phyloP scores from a whole-genome alignment of 495 filamentous ascomycete species.

The Neurospora sp. region DNA sequence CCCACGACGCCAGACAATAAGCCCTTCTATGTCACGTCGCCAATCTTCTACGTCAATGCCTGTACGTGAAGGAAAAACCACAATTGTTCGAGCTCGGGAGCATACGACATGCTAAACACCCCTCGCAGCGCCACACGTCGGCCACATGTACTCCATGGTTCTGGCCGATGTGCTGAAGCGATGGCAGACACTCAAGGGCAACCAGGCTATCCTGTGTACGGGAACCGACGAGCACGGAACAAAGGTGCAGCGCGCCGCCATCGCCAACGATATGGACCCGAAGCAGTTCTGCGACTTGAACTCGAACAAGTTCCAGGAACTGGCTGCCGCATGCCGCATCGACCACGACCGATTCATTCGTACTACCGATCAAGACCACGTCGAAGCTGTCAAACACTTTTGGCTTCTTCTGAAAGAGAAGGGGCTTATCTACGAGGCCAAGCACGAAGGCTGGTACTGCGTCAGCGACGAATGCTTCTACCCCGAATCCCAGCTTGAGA shows the following conservation, averaged over 20 bases:
- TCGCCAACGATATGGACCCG: conserved; percentile 42
- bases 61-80: conserved; percentile 38
- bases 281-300: conserved; percentile 50
- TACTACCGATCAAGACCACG: conserved; percentile 74
- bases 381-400: conserved; percentile 79
- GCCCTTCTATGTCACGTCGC: conserved; percentile 91
- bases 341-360: conserved; percentile 79
- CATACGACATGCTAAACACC: conserved; percentile 11
- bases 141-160: conserved; percentile 89
- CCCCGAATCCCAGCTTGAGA: conserved; percentile 61
- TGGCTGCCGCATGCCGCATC: conserved; percentile 59
- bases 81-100: not conserved
- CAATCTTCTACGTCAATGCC: conserved; percentile 99
- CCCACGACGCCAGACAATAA: conserved; percentile 40
- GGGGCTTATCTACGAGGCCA: conserved; percentile 72
- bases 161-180: conserved; percentile 85
- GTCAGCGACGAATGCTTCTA: conserved; percentile 96
- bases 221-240: conserved; percentile 98
- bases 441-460: conserved; percentile 93
- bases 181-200: conserved; percentile 72
- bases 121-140: conserved; percentile 72
- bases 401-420: conserved; percentile 69
- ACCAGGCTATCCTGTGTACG: conserved; percentile 63
- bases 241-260: conserved; percentile 88
- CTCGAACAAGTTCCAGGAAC: conserved; percentile 52